Evolutionary conservation across 495 filamentous ascomycete species (phyloP).

Genomic region (Massariosphaeria phaeospora): DNA sequence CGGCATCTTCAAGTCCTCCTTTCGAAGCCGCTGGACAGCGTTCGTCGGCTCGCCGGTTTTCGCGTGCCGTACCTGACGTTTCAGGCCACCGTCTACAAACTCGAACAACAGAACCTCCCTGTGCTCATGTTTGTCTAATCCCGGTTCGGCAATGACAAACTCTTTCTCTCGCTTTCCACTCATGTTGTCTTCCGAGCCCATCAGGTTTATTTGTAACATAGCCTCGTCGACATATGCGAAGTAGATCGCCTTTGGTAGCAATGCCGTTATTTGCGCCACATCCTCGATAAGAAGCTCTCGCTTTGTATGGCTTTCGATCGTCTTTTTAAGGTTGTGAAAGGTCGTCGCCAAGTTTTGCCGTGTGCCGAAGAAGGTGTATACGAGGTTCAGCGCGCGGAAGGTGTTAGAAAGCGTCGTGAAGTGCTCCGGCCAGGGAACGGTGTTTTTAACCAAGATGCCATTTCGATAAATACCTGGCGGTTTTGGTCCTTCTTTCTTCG

Average conservation of each 20-base stretch:
- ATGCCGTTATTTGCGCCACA: constrained; percentile 71
- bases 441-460: constrained; percentile 41
- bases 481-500: constrained; percentile 25
- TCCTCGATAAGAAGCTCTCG: constrained; percentile 66
- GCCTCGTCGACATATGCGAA: constrained; percentile 86
- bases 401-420: constrained; percentile 70
- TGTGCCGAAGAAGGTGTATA: constrained; percentile 91
- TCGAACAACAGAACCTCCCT: constrained; percentile 80
- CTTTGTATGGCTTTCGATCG: constrained; percentile 79
- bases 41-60: constrained; percentile 68
- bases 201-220: constrained; percentile 69
- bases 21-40: constrained; percentile 56
- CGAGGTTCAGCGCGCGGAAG: constrained; percentile 80
- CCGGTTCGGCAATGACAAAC: constrained; percentile 29
- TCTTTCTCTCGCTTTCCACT: constrained; percentile 31
- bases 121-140: constrained; percentile 40
- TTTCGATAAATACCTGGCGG: constrained; percentile 39
- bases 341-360: constrained; percentile 89
- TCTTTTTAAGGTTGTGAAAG: constrained; percentile 75
- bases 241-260: constrained; percentile 70
- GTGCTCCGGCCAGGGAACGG: constrained; percentile 64
- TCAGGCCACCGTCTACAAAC: constrained; percentile 87
- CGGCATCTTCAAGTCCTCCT: constrained; percentile 88
- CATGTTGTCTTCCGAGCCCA: constrained; percentile 53
- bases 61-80: constrained; percentile 63